A percentile compares a stretch with the other conserved stretches of the same genome.
Evolutionary conservation across 495 filamentous ascomycete genomes (phyloP).

Genomic region (Aspergillus asperescens): DNA sequence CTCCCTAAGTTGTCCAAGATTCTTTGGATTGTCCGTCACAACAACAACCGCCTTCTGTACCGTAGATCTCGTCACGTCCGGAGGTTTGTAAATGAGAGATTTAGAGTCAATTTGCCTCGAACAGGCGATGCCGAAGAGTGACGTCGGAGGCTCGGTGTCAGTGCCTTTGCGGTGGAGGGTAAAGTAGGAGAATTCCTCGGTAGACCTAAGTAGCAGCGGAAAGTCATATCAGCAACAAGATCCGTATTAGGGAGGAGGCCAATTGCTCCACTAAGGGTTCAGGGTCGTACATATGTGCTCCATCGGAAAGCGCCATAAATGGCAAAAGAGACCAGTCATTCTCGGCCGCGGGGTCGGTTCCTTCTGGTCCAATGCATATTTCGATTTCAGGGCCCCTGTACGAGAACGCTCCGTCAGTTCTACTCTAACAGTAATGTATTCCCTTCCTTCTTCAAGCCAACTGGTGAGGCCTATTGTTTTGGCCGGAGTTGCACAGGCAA

Average conservation of each 20-base stretch:
- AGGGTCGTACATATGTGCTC: slow-evolving; percentile 76
- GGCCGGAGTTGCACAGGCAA: background rate
- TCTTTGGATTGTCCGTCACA: slow-evolving; percentile 81
- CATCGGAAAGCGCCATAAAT: slow-evolving; percentile 97
- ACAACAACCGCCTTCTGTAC: slow-evolving; percentile 99
- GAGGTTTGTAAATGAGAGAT: slow-evolving; percentile 65
- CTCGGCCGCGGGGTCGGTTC: slow-evolving; percentile 70
- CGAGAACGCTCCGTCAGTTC: slow-evolving; percentile 2
- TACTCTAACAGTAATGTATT: background rate
- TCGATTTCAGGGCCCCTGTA: slow-evolving; percentile 88
- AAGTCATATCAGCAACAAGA: background rate
- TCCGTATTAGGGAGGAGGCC: background rate
- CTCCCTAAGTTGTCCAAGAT: slow-evolving; percentile 74
- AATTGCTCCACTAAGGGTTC: background rate
- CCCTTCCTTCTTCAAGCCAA: background rate
- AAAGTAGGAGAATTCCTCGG: slow-evolving; percentile 98
- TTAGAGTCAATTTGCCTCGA: slow-evolving; percentile 83
- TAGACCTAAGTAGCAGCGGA: slow-evolving; percentile 51
- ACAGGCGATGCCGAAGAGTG: slow-evolving; percentile 93
- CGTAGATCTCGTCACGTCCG: slow-evolving; percentile 89
- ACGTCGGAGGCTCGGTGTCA: slow-evolving; percentile 57
- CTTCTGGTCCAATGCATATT: slow-evolving; percentile 80
- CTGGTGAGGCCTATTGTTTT: background rate
- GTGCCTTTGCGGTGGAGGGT: slow-evolving; percentile 72
- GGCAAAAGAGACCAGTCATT: slow-evolving; percentile 92